Conservation (phyloP, 1,284 basidiomycete species). For the Hemileia vastatrix region DNA sequence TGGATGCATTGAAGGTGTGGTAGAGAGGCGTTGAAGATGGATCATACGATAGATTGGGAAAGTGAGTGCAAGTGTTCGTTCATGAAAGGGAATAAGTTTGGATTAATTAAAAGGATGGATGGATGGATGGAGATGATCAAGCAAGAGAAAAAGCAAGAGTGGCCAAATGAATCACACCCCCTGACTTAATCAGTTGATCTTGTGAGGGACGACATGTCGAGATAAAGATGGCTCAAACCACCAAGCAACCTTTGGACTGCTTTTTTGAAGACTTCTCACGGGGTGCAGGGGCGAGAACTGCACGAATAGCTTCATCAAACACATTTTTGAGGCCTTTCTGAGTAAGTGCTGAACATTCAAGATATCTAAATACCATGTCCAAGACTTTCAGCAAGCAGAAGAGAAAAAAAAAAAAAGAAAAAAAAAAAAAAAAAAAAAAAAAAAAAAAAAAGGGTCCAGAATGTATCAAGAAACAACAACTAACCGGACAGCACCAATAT, state of each 20-base stretch:
- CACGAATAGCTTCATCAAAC: slow-evolving; percentile 88
- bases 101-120: no score
- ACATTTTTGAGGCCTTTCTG: slow-evolving; percentile 96
- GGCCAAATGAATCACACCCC: no score
- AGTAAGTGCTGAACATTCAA: slow-evolving; percentile 94
- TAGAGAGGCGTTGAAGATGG: no score
- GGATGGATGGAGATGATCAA: no score
- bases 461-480: not conserved
- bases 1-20: no score
- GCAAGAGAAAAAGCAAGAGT: no score
- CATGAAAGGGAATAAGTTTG: no score
- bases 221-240: no score
- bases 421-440: not conserved
- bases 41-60: no score
- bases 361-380: slow-evolving; percentile 55
- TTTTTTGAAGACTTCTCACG: slow-evolving; percentile 42
- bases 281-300: slow-evolving; percentile 46
- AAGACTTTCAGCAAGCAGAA: not conserved
- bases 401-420: not conserved
- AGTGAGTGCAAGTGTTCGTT: no score
- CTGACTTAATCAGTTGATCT: no score
- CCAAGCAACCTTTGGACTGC: slow-evolving; percentile 36
- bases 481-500: slow-evolving; percentile 71
- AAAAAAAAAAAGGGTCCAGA: not conserved
- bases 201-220: no score